These are phyloP conservation scores for Pythium apleroticum DNA, from an alignment of 352 stramenopile genomes.

Conservation along the genomic window DNA sequence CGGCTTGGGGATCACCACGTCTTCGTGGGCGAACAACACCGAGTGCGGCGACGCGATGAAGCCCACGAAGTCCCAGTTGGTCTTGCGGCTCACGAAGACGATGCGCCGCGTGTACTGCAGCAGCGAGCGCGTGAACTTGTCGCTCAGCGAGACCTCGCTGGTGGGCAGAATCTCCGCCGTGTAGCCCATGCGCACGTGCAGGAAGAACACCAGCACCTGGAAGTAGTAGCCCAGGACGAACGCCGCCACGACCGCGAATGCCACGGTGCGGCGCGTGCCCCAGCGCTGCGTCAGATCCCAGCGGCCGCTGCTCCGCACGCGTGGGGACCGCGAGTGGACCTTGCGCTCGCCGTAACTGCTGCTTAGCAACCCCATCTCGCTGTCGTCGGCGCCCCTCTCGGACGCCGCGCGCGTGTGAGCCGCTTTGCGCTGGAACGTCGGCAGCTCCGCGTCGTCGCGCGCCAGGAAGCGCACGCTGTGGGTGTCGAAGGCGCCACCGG, in stretches of 20 bases:
- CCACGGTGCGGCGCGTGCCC: slow-evolving; percentile 20
- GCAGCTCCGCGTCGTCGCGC: slow-evolving; percentile 25
- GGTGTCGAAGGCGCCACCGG: background rate
- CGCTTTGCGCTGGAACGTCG: slow-evolving; percentile 27
- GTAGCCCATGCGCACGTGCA: slow-evolving; percentile 57
- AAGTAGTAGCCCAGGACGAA: slow-evolving; percentile 68
- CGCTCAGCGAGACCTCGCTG: slow-evolving; percentile 35
- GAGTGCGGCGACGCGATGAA: slow-evolving; percentile 63
- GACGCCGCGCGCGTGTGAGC: slow-evolving; percentile 22
- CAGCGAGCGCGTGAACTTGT: slow-evolving; percentile 51
- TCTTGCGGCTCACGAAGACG: slow-evolving; percentile 71
- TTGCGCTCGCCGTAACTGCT: slow-evolving; percentile 21
- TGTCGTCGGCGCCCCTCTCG: slow-evolving; percentile 26
- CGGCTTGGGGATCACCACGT: slow-evolving; percentile 49
- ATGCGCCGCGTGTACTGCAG: slow-evolving; percentile 58
- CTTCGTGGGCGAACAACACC: slow-evolving; percentile 66
- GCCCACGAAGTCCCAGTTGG: slow-evolving; percentile 79
- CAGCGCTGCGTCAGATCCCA: slow-evolving; percentile 9
- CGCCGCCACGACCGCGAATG: slow-evolving; percentile 23
- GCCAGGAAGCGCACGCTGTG: slow-evolving; percentile 22
- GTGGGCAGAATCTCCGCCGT: slow-evolving; percentile 52
- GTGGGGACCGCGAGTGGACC: slow-evolving; percentile 23
- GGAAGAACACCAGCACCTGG: slow-evolving; percentile 68
- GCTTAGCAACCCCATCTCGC: slow-evolving; percentile 11
- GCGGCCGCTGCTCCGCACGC: slow-evolving; percentile 8